phyloP scores from a whole-genome alignment of 2,329 filamentous ascomycete species.

The Hawksworthiomyces lignivorus region DNA sequence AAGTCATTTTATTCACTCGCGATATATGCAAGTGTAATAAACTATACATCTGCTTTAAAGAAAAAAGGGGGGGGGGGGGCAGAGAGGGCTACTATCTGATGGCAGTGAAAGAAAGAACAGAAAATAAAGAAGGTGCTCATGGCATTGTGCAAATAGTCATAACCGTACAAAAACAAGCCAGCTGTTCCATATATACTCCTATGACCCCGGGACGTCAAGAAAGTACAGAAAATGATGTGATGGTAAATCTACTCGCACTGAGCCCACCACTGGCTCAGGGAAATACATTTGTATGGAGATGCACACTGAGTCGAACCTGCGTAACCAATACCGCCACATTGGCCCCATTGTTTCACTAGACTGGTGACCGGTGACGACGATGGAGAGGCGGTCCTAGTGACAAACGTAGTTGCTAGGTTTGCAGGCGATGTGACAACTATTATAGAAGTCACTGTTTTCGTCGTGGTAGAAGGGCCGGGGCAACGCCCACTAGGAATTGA shows the following conservation, averaged over 20 bases:
- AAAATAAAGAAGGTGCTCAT: too few species aligned
- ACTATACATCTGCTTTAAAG: too few species aligned
- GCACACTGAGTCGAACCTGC: conserved; percentile 25
- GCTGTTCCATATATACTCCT: too few species aligned
- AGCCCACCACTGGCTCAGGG: conserved; percentile 24
- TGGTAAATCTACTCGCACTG: conserved; percentile 23
- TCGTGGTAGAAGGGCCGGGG: background rate
- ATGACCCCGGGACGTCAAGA: too few species aligned
- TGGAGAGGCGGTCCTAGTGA: background rate
- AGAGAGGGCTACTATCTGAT: too few species aligned
- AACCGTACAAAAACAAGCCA: background rate
- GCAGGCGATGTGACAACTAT: background rate
- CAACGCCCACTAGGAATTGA: too few species aligned
- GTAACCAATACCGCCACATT: conserved; percentile 29
- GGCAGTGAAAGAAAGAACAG: too few species aligned
- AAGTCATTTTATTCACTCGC: too few species aligned
- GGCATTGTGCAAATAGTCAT: too few species aligned
- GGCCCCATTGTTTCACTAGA: conserved; percentile 26
- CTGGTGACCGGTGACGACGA: conserved; percentile 1
- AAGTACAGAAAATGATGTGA: too few species aligned
- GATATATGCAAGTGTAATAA: too few species aligned
- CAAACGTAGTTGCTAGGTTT: conserved; percentile 3
- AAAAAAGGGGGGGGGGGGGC: too few species aligned
- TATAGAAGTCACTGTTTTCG: background rate
- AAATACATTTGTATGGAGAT: conserved; percentile 24